phyloP scores from a whole-genome alignment of 2,329 filamentous ascomycete genomes.

The Drechslerella dactyloides region DNA sequence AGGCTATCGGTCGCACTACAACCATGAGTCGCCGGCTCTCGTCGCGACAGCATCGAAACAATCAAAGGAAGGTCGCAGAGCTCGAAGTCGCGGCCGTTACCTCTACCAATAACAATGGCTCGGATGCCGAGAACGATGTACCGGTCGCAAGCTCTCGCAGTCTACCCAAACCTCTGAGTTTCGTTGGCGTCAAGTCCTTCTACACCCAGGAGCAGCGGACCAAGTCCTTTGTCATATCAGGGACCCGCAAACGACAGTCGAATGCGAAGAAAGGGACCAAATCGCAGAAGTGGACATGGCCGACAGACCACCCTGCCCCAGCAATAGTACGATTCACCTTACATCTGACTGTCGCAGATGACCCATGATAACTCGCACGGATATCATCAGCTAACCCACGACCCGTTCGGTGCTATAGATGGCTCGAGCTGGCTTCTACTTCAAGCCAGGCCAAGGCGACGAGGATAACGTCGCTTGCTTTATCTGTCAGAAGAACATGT shows the following conservation, averaged over 20 bases:
- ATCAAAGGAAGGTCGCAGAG: slow-evolving; percentile 15
- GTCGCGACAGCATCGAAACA: slow-evolving; percentile 35
- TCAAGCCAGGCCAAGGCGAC: slow-evolving; percentile 74
- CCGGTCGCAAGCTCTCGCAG: background rate
- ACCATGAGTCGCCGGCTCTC: slow-evolving; percentile 45
- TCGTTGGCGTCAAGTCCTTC: slow-evolving; percentile 40
- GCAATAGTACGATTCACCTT: slow-evolving; percentile 29
- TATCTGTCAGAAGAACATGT: slow-evolving; percentile 79
- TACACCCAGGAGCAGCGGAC: slow-evolving; percentile 39
- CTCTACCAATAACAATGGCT: background rate
- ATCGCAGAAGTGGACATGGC: slow-evolving; percentile 40
- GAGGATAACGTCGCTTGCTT: slow-evolving; percentile 92
- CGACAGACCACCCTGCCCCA: slow-evolving; percentile 22
- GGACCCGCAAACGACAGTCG: slow-evolving; percentile 33
- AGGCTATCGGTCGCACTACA: background rate
- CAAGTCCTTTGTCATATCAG: slow-evolving; percentile 21
- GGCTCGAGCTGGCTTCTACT: slow-evolving; percentile 90
- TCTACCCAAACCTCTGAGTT: background rate
- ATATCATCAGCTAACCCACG: background rate
- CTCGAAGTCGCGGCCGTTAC: background rate
- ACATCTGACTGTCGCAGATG: slow-evolving; percentile 11
- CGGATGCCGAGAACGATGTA: background rate
- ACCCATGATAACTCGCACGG: background rate
- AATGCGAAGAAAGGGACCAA: slow-evolving; percentile 35
- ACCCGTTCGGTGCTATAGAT: slow-evolving; percentile 65